phyloP scores from a whole-genome alignment of 768 basidiomycete genomes.

The Boletus eberwhitei region DNA sequence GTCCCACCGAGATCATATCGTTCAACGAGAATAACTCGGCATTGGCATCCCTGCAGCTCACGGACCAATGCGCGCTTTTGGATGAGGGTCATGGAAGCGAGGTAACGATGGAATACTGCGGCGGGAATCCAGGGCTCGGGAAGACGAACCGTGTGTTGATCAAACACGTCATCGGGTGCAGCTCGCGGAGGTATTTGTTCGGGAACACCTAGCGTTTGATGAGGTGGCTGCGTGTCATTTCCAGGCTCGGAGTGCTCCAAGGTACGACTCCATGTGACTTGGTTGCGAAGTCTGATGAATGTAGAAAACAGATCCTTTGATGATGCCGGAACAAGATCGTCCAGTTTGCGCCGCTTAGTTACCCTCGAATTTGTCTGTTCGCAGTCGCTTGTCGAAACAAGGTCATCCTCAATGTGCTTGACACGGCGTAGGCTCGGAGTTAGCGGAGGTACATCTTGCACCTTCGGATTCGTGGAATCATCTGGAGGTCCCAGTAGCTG shows the following conservation, averaged over 20 bases:
- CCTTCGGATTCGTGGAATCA: background rate
- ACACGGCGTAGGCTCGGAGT: background rate
- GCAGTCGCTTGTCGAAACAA: background rate
- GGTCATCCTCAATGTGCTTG: background rate
- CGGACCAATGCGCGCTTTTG: constrained; percentile 64
- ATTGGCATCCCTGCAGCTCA: constrained; percentile 42
- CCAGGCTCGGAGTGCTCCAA: constrained; percentile 11
- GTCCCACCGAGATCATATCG: constrained; percentile 55
- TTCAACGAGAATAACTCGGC: constrained; percentile 59
- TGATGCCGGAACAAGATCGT: constrained; percentile 22
- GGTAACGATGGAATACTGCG: constrained; percentile 52
- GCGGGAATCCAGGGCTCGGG: constrained; percentile 34
- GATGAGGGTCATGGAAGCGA: constrained; percentile 64
- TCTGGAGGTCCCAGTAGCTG: constrained; percentile 1
- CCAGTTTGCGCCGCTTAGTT: constrained; percentile 26
- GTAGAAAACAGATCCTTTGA: constrained; percentile 25
- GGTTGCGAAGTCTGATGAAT: constrained; percentile 27
- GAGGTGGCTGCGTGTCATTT: constrained; percentile 7
- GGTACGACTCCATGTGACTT: constrained; percentile 3
- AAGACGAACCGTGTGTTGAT: constrained; percentile 43
- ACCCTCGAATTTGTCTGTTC: background rate
- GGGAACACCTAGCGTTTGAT: constrained; percentile 2
- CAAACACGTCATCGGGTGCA: constrained; percentile 41
- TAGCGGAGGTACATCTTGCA: constrained; percentile 3
- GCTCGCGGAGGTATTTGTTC: constrained; percentile 20